These are phyloP conservation scores for Phytophthora brassicae DNA, from an alignment of 352 stramenopile species.

Conservation along the genomic window DNA sequence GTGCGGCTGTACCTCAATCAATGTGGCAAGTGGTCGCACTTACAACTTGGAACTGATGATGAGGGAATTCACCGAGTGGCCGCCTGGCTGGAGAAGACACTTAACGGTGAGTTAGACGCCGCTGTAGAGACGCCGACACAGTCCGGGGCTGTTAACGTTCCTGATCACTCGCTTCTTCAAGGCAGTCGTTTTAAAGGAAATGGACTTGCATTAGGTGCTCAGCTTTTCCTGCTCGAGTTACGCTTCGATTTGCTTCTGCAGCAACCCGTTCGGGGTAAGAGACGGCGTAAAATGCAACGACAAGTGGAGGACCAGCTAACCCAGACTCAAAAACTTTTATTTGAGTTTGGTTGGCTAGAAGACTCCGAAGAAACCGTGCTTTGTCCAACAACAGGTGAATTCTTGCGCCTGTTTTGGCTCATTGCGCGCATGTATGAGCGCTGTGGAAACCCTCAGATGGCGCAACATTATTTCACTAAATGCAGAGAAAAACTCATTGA, in stretches of 20 bases:
- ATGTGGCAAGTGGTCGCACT: constrained; percentile 55
- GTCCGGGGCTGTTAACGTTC: constrained; percentile 17
- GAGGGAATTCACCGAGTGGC: constrained; percentile 49
- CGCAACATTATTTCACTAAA: constrained; percentile 60
- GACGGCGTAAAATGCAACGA: constrained; percentile 22
- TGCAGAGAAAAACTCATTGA: constrained; percentile 40
- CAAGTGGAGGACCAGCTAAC: constrained; percentile 31
- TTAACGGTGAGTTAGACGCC: constrained; percentile 39
- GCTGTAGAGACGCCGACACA: constrained; percentile 2
- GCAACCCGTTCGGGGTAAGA: constrained; percentile 27
- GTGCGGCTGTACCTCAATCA: constrained; percentile 54
- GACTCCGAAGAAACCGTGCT: constrained; percentile 20
- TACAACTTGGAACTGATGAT: constrained; percentile 33
- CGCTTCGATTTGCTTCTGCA: constrained; percentile 50
- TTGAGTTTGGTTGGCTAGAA: constrained; percentile 47
- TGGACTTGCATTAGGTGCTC: constrained; percentile 39
- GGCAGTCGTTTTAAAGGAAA: constrained; percentile 30
- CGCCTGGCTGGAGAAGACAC: constrained; percentile 58
- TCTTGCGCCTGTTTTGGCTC: constrained; percentile 60
- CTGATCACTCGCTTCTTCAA: constrained; percentile 22
- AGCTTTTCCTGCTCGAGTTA: constrained; percentile 64
- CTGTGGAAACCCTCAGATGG: constrained; percentile 38
- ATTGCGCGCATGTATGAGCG: constrained; percentile 53
- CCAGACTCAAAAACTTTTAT: constrained; percentile 39
- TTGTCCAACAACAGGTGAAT: constrained; percentile 11